phyloP scores from a whole-genome alignment of 2,329 filamentous ascomycete genomes.

The Periconia sp. region DNA sequence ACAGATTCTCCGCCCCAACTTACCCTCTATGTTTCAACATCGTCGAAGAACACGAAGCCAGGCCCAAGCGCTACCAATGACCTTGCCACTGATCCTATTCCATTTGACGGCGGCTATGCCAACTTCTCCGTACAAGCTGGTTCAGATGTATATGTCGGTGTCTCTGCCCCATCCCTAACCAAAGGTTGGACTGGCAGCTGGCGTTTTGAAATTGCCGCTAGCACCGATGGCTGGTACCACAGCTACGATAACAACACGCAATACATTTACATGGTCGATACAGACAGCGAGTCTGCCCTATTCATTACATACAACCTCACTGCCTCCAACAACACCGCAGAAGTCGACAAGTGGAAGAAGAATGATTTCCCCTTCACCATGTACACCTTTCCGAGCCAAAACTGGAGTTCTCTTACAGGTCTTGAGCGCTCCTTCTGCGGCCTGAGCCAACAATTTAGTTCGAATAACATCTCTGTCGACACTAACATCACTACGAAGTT shows the following conservation, averaged over 20 bases:
- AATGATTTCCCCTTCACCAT: constrained; percentile 69
- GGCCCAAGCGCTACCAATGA: constrained; percentile 61
- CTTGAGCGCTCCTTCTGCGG: constrained; percentile 84
- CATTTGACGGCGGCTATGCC: constrained; percentile 73
- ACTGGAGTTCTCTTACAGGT: constrained; percentile 65
- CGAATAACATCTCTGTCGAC: constrained; percentile 60
- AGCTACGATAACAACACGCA: constrained; percentile 62
- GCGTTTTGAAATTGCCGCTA: constrained; percentile 82
- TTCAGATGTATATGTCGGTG: constrained; percentile 75
- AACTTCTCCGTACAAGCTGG: constrained; percentile 67
- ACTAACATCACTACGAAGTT: constrained; percentile 73
- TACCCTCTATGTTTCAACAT: constrained; percentile 76
- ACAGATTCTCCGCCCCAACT: constrained; percentile 67
- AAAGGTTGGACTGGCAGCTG: constrained; percentile 68
- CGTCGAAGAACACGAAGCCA: constrained; percentile 67
- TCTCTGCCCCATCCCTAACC: constrained; percentile 72
- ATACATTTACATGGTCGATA: constrained; percentile 80
- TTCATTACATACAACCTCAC: constrained; percentile 80
- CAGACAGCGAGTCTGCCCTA: constrained; percentile 78
- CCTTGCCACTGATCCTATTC: constrained; percentile 52
- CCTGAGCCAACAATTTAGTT: constrained; percentile 68
- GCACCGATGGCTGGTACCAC: constrained; percentile 80
- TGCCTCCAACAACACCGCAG: constrained; percentile 50
- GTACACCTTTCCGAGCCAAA: constrained; percentile 72
- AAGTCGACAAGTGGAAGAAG: constrained; percentile 63